phyloP scores from a whole-genome alignment of 2,329 filamentous ascomycete genomes.

The Arthroderma sp. region DNA sequence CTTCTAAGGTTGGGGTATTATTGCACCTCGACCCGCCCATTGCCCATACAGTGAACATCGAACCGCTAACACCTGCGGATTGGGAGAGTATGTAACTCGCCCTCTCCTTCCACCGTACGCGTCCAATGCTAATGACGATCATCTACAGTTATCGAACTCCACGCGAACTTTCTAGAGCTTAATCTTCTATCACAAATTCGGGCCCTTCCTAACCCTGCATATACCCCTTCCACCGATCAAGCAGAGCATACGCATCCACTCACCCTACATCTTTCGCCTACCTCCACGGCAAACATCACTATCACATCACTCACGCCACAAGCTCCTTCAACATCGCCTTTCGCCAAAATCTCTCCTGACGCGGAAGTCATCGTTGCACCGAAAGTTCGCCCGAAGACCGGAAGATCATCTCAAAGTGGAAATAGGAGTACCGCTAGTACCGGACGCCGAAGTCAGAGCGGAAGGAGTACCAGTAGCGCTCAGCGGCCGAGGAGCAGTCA shows the following conservation, averaged over 20 bases:
- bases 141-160: constrained; percentile 67
- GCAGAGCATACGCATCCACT: constrained; percentile 59
- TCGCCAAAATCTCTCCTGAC: constrained; percentile 85
- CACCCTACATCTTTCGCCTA: constrained; percentile 86
- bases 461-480: constrained; percentile 62
- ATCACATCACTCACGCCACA: constrained; percentile 72
- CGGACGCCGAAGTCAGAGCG: constrained; percentile 58
- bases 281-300: constrained; percentile 84
- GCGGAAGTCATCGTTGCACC: constrained; percentile 96
- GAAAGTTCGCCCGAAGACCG: constrained; percentile 64
- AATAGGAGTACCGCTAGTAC: constrained; percentile 69
- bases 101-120: background rate
- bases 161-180: constrained; percentile 87
- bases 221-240: constrained; percentile 37
- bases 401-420: constrained; percentile 53
- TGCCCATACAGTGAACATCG: constrained; percentile 91
- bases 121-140: constrained; percentile 5
- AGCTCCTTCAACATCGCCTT: constrained; percentile 55
- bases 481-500: constrained; percentile 46
- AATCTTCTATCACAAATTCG: constrained; percentile 89
- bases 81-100: constrained; percentile 61
- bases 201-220: constrained; percentile 76
- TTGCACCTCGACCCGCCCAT: constrained; percentile 84
- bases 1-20: constrained; percentile 42
- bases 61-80: constrained; percentile 85